Evolutionary conservation across 306 rosid species (phyloP).

Genomic region (Cicer bijugum): DNA sequence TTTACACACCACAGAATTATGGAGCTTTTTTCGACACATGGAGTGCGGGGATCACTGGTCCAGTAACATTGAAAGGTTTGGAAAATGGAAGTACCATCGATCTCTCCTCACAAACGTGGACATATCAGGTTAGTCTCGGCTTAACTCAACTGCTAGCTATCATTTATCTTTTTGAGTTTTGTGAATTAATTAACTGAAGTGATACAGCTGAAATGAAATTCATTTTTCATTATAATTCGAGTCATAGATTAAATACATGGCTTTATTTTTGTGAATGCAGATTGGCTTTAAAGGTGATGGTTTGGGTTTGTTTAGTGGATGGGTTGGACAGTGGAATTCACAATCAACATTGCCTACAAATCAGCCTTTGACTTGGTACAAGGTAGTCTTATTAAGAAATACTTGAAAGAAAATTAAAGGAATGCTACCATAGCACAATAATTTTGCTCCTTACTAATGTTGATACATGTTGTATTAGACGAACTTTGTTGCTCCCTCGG

Average conservation of each 20-base stretch:
- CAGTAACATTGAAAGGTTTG: slow-evolving; percentile 68
- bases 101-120: slow-evolving; percentile 83
- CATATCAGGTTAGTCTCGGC: slow-evolving; percentile 73
- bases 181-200: slow-evolving; percentile 25
- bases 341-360: slow-evolving; percentile 69
- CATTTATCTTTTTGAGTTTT: slow-evolving; percentile 16
- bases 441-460: slow-evolving; percentile 39
- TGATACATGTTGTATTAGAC: slow-evolving; percentile 57
- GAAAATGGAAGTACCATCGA: slow-evolving; percentile 61
- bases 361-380: slow-evolving; percentile 90
- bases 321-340: slow-evolving; percentile 71
- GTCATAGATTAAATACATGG: not conserved
- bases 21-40: slow-evolving; percentile 74
- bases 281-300: slow-evolving; percentile 88
- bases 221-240: not conserved
- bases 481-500: slow-evolving; percentile 67
- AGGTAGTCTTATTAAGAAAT: slow-evolving; percentile 55
- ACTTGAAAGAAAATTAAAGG: slow-evolving; percentile 12
- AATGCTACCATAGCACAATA: slow-evolving; percentile 8
- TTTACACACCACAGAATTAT: slow-evolving; percentile 60
- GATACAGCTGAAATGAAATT: slow-evolving; percentile 31
- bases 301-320: slow-evolving; percentile 62
- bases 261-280: slow-evolving; percentile 52
- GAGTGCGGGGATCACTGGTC: slow-evolving; percentile 95
- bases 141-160: slow-evolving; percentile 32